Percentiles rank a stretch among this genome's conserved stretches.
These are phyloP conservation scores for Quercus wislizeni DNA, from an alignment of 306 rosid genomes.

Conservation along the genomic window DNA sequence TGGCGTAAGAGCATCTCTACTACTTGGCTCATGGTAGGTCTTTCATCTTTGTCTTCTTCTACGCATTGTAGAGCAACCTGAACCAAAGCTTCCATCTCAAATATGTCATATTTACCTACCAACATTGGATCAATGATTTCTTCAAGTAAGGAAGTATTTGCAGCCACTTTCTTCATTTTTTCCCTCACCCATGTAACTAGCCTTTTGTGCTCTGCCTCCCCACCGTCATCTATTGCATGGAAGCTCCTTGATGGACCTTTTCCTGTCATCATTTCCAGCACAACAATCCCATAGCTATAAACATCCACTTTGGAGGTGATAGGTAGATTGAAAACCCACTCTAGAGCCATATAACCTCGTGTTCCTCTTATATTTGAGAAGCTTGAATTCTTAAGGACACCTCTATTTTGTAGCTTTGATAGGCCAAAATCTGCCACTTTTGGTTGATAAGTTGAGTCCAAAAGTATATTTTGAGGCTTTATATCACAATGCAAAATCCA, in stretches of 20 bases:
- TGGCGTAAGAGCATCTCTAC: constrained; percentile 34
- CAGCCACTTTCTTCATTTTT: background rate
- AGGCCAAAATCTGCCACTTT: constrained; percentile 43
- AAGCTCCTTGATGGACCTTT: constrained; percentile 16
- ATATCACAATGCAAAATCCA: constrained; percentile 58
- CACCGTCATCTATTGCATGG: background rate
- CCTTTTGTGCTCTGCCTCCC: constrained; percentile 17
- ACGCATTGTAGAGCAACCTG: constrained; percentile 44
- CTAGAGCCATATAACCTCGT: constrained; percentile 57
- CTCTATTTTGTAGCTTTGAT: constrained; percentile 36
- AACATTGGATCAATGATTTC: constrained; percentile 36
- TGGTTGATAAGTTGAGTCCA: constrained; percentile 22
- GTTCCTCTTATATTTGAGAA: constrained; percentile 59
- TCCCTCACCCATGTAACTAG: constrained; percentile 44
- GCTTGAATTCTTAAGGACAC: constrained; percentile 3
- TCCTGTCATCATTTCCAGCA: constrained; percentile 34
- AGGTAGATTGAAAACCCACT: constrained; percentile 38
- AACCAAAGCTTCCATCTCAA: constrained; percentile 30
- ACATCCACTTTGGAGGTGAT: constrained; percentile 54
- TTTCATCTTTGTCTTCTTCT: constrained; percentile 39
- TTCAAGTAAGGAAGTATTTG: constrained; percentile 8
- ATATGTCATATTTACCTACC: constrained; percentile 7
- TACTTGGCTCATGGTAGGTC: constrained; percentile 55
- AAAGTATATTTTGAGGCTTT: constrained; percentile 35
- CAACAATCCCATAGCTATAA: constrained; percentile 41